Evolutionary conservation across 2,329 filamentous ascomycete species (phyloP).

Genomic region (Neurospora sp.): DNA sequence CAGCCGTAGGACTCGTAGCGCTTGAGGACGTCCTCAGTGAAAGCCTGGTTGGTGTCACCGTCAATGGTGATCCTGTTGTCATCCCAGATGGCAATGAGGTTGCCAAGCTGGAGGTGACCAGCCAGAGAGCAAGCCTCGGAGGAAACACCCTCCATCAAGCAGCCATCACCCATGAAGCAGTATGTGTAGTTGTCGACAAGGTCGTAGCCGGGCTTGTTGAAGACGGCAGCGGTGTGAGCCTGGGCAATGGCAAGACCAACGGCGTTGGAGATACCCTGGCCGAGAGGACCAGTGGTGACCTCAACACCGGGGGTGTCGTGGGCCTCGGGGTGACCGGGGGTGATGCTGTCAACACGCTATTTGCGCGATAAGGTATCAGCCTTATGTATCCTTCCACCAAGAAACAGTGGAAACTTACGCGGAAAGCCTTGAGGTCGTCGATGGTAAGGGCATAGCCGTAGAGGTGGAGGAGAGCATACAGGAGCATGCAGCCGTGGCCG

Average conservation of each 20-base stretch:
- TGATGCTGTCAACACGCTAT: conserved; percentile 58
- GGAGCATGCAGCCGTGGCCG: conserved; percentile 98
- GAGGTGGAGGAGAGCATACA: conserved; percentile 95
- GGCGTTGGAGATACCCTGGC: conserved; percentile 94
- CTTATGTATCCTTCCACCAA: not conserved
- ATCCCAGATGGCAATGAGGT: conserved; percentile 94
- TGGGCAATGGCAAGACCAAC: conserved; percentile 97
- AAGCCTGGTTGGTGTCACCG: conserved; percentile 89
- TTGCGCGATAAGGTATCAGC: conserved; percentile 7
- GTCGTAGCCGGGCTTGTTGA: conserved; percentile 94
- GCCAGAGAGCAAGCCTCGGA: conserved; percentile 85
- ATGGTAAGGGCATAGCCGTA: conserved; percentile 82
- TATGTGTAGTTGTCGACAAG: conserved; percentile 96
- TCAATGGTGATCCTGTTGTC: conserved; percentile 97
- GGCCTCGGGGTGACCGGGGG: conserved; percentile 90
- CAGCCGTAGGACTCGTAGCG: conserved; percentile 96
- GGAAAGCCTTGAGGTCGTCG: conserved; percentile 93
- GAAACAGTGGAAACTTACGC: conserved; percentile 50
- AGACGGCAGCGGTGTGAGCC: conserved; percentile 78
- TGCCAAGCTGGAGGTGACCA: conserved; percentile 94
- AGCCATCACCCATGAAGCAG: conserved; percentile 93
- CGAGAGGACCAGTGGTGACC: conserved; percentile 95
- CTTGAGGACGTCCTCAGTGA: conserved; percentile 94
- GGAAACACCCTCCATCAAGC: conserved; percentile 96
- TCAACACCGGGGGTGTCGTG: conserved; percentile 96